These are phyloP conservation scores for Amanita muscaria DNA, from an alignment of 768 basidiomycete species.

Conservation along the genomic window DNA sequence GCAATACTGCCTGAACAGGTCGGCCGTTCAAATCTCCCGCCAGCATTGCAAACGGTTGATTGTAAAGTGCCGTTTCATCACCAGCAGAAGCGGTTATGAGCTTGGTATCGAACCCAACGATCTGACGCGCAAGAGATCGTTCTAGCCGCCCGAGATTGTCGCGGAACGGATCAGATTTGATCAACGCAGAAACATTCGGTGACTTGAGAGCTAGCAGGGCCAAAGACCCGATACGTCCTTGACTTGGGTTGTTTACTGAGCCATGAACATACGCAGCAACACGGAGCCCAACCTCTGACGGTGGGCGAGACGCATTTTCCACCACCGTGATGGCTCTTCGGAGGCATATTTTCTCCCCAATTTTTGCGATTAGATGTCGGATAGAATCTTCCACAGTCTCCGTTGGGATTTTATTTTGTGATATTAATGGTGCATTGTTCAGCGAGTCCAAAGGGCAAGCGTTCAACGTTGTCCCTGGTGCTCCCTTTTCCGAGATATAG, in stretches of 20 bases:
- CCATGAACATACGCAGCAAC: conserved; percentile 60
- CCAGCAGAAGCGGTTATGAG: conserved; percentile 30
- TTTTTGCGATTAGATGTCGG: conserved; percentile 59
- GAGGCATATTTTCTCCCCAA: conserved; percentile 73
- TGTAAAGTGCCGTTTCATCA: conserved; percentile 51
- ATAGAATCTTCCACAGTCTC: conserved; percentile 56
- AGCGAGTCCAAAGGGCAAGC: conserved; percentile 42
- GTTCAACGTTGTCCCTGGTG: conserved; percentile 29
- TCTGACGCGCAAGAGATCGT: conserved; percentile 75
- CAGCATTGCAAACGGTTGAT: conserved; percentile 68
- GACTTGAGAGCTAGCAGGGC: conserved; percentile 48
- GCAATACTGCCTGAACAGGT: conserved; percentile 37
- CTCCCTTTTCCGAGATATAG: conserved; percentile 44
- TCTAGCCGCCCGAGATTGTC: conserved; percentile 56
- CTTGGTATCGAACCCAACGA: conserved; percentile 71
- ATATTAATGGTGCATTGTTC: conserved; percentile 60
- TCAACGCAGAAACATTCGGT: conserved; percentile 31
- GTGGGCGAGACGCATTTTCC: conserved; percentile 29
- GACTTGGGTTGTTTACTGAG: conserved; percentile 31
- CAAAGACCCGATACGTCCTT: conserved; percentile 55
- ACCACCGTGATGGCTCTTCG: conserved; percentile 47
- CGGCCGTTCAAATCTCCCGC: conserved; percentile 42
- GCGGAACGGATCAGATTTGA: conserved; percentile 40
- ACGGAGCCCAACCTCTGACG: conserved; percentile 30
- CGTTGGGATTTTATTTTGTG: conserved; percentile 24